A percentile compares a stretch with the other conserved stretches of the same genome.
These are phyloP conservation scores for Rhododendron mucronatum DNA, from an alignment of 148 eudicot genomes.

Conservation along the genomic window DNA sequence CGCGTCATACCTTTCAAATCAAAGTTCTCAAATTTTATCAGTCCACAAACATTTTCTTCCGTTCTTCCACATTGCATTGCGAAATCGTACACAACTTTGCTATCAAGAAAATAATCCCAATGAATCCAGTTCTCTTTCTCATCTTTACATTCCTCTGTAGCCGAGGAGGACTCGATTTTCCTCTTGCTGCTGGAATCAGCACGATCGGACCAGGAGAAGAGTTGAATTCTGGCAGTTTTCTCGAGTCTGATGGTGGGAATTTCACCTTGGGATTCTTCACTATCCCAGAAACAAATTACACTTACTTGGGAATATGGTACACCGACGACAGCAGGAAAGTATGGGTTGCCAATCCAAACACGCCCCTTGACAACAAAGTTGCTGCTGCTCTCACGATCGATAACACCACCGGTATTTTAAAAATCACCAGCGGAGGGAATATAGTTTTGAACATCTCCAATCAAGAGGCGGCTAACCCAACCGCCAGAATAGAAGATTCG, in stretches of 20 bases:
- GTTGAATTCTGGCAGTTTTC: not conserved
- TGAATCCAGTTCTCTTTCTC: not conserved
- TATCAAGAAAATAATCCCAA: not conserved
- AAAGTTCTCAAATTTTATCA: not conserved
- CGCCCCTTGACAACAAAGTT: not conserved
- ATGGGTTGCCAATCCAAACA: slow-evolving; percentile 20
- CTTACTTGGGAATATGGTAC: slow-evolving; percentile 26
- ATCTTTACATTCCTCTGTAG: not conserved
- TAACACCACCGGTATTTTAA: not conserved
- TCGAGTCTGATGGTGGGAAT: slow-evolving; percentile 19
- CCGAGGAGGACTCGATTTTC: not conserved
- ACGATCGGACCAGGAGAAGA: slow-evolving; percentile 9
- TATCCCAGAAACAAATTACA: not conserved
- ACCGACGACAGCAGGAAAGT: not conserved
- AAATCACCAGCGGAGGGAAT: slow-evolving; percentile 1
- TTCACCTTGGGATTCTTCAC: slow-evolving; percentile 27
- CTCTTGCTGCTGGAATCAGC: not conserved
- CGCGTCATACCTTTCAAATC: not conserved
- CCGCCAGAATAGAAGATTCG: slow-evolving; percentile 11
- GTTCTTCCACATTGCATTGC: not conserved
- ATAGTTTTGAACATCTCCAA: slow-evolving; percentile 14
- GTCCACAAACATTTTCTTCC: not conserved
- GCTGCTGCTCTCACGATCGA: not conserved
- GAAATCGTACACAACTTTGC: not conserved
- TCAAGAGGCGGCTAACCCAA: not conserved